These are phyloP conservation scores for Cyberlindnera euphorbiiphila DNA, from an alignment of 805 yeast species.

Conservation along the genomic window DNA sequence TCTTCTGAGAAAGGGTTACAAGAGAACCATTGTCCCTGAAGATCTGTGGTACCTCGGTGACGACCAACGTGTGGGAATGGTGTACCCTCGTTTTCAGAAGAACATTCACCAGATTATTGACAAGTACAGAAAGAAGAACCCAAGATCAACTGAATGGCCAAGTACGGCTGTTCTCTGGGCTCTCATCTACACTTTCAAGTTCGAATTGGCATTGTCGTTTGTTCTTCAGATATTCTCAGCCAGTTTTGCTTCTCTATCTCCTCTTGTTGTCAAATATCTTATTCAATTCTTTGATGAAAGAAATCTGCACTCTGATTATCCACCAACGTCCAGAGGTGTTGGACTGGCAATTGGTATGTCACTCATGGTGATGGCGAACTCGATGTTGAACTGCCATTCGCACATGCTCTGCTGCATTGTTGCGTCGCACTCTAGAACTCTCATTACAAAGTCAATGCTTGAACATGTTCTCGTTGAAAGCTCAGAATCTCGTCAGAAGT, in stretches of 20 bases:
- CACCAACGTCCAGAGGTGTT: constrained; percentile 49
- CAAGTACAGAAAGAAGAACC: constrained; percentile 30
- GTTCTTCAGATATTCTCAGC: background rate
- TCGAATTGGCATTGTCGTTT: background rate
- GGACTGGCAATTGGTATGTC: constrained; percentile 74
- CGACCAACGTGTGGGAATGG: constrained; percentile 34
- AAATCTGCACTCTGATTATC: background rate
- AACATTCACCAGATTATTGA: constrained; percentile 29
- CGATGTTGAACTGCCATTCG: constrained; percentile 55
- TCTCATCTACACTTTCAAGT: constrained; percentile 23
- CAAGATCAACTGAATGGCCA: constrained; percentile 18
- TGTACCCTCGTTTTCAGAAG: constrained; percentile 33
- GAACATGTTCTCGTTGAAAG: constrained; percentile 36
- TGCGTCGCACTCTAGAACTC: constrained; percentile 66
- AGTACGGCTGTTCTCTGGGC: constrained; percentile 29
- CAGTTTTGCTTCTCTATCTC: constrained; percentile 30
- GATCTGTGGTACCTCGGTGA: constrained; percentile 50
- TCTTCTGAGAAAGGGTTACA: constrained; percentile 57
- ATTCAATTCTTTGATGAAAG: constrained; percentile 31
- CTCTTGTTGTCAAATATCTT: constrained; percentile 47
- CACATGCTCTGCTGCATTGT: constrained; percentile 52
- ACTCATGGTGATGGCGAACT: constrained; percentile 43
- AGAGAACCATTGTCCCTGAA: constrained; percentile 57
- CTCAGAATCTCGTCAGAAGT: constrained; percentile 48
- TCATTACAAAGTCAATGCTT: constrained; percentile 63